A percentile compares a stretch with the other conserved stretches of the same genome.
Evolutionary conservation across 1,139 yeast genomes (phyloP).

Genomic region (Blastobotrys persicus): DNA sequence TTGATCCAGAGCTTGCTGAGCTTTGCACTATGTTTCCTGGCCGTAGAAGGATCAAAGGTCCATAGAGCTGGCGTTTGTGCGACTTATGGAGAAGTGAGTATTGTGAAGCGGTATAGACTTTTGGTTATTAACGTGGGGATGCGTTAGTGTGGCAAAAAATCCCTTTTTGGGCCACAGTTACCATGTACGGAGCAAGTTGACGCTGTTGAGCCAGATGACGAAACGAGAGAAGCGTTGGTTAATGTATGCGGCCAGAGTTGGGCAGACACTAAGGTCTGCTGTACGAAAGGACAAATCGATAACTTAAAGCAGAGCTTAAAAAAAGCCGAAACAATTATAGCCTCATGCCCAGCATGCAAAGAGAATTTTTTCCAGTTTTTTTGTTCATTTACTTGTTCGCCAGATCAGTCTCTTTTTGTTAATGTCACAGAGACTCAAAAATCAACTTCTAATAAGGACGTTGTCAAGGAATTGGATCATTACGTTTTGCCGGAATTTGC

Average conservation of each 20-base stretch:
- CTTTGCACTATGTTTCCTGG: not conserved
- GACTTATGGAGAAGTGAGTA: constrained; percentile 44
- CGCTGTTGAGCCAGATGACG: constrained; percentile 49
- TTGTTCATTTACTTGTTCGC: constrained; percentile 88
- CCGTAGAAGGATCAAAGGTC: constrained; percentile 10
- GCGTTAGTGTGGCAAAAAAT: constrained; percentile 67
- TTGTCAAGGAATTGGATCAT: constrained; percentile 71
- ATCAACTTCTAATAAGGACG: constrained; percentile 54
- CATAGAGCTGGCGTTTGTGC: constrained; percentile 48
- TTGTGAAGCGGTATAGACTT: not conserved
- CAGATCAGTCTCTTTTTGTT: constrained; percentile 74
- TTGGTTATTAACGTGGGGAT: constrained; percentile 5
- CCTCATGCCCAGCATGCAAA: constrained; percentile 93
- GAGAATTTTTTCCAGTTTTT: constrained; percentile 81
- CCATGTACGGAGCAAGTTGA: constrained; percentile 67
- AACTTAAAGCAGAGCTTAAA: constrained; percentile 55
- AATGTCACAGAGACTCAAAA: constrained; percentile 56
- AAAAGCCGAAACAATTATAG: constrained; percentile 73
- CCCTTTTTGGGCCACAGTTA: constrained; percentile 71
- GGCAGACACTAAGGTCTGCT: constrained; percentile 50
- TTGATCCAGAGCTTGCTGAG: not conserved
- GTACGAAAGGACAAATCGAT: constrained; percentile 42
- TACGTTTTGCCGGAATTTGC: constrained; percentile 63
- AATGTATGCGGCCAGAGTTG: constrained; percentile 73
- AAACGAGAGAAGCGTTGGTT: constrained; percentile 48